Evolutionary conservation across 2,329 filamentous ascomycete species (phyloP).

Genomic region (Fusarium sarcochroum): DNA sequence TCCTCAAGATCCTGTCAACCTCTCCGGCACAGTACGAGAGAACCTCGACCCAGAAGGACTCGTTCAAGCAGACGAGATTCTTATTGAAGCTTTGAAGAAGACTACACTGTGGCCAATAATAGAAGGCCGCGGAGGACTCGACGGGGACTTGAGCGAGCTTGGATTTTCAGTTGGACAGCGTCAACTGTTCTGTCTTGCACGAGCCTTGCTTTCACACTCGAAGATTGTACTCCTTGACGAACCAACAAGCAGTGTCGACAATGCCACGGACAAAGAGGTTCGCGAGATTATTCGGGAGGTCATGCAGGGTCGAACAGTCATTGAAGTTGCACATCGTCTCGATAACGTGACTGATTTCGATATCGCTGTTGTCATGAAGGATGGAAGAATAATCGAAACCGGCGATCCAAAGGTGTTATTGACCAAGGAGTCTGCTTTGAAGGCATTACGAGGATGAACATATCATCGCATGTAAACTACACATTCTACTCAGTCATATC

Average conservation of each 20-base stretch:
- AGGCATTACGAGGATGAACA: background rate
- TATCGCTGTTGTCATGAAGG: slow-evolving; percentile 48
- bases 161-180: slow-evolving; percentile 60
- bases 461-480: background rate
- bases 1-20: slow-evolving; percentile 63
- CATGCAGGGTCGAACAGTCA: slow-evolving; percentile 45
- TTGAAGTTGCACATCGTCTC: slow-evolving; percentile 51
- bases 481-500: background rate
- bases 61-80: slow-evolving; percentile 54
- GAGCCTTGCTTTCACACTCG: slow-evolving; percentile 55
- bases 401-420: slow-evolving; percentile 48
- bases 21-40: slow-evolving; percentile 61
- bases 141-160: slow-evolving; percentile 51
- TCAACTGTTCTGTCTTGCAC: slow-evolving; percentile 64
- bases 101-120: slow-evolving; percentile 59
- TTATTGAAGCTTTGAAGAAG: slow-evolving; percentile 59
- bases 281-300: slow-evolving; percentile 39
- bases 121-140: slow-evolving; percentile 55
- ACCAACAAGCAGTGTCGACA: slow-evolving; percentile 52
- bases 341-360: slow-evolving; percentile 49
- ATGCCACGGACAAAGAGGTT: slow-evolving; percentile 47
- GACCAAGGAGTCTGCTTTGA: slow-evolving; percentile 10
- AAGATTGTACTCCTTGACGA: slow-evolving; percentile 54
- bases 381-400: slow-evolving; percentile 47
- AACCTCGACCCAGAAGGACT: slow-evolving; percentile 61